Evolutionary conservation across 2,329 filamentous ascomycete species (phyloP).

Genomic region (Trichoderma atroviride): DNA sequence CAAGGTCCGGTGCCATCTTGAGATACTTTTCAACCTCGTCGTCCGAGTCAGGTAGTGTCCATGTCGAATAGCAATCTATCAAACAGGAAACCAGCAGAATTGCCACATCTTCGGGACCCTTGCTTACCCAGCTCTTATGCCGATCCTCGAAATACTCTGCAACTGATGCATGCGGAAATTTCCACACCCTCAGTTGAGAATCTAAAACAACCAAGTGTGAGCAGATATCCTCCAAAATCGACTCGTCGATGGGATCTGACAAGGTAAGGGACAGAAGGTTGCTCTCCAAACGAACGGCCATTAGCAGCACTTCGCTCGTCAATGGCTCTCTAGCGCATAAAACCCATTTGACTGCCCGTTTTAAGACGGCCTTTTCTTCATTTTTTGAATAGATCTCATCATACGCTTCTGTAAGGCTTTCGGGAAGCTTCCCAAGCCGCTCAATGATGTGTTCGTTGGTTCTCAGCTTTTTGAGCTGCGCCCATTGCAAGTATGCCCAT

Average conservation of each 20-base stretch:
- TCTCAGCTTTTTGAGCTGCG: conserved; percentile 1
- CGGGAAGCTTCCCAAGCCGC: not conserved
- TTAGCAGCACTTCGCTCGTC: not conserved
- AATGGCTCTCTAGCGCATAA: not conserved
- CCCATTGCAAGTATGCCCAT: conserved; percentile 3
- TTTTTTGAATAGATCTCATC: not conserved
- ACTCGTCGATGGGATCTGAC: not conserved
- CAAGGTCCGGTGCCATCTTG: not conserved
- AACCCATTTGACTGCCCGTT: not conserved
- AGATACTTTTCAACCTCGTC: accelerated
- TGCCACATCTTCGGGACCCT: not conserved
- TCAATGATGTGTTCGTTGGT: not conserved
- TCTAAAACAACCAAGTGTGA: not conserved
- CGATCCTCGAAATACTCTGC: conserved; percentile 4
- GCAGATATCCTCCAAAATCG: not conserved
- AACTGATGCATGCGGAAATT: not conserved
- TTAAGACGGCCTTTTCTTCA: not conserved
- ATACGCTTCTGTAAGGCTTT: not conserved
- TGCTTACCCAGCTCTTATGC: not conserved
- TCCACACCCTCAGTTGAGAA: not conserved
- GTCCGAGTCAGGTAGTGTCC: not conserved
- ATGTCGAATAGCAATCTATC: not conserved
- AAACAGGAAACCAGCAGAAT: not conserved
- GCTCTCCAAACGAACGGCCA: not conserved
- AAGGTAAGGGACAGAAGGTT: not conserved